Evolutionary conservation across 78 protist species (phyloP).

Genomic region (Dictyostelium firmibasis): DNA sequence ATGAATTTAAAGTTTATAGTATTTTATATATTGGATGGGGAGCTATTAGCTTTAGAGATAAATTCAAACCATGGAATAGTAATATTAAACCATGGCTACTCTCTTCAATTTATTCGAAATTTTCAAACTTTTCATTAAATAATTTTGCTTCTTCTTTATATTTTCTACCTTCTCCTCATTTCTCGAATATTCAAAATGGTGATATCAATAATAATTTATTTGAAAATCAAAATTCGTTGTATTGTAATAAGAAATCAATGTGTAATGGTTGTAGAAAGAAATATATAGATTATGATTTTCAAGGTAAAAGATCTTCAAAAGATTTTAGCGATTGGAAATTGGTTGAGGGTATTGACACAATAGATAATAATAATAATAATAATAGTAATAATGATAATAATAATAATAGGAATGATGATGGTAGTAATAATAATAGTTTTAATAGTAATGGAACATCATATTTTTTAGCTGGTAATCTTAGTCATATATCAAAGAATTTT

Average conservation of each 20-base stretch:
- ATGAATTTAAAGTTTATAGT: slow-evolving; percentile 29
- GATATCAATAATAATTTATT: neutral
- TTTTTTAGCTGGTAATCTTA: slow-evolving; percentile 39
- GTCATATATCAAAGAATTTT: slow-evolving; percentile 29
- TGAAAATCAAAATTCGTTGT: neutral
- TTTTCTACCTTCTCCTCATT: slow-evolving; percentile 31
- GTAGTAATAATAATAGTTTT: neutral
- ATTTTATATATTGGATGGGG: slow-evolving; percentile 66
- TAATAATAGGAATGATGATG: neutral
- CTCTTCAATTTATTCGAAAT: slow-evolving; percentile 30
- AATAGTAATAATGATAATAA: neutral
- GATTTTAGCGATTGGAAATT: slow-evolving; percentile 52
- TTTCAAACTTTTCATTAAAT: neutral
- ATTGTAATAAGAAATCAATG: neutral
- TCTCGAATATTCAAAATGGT: neutral
- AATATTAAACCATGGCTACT: slow-evolving; percentile 15
- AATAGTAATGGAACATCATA: slow-evolving; percentile 24
- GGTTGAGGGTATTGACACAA: slow-evolving; percentile 1
- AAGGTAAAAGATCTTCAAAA: slow-evolving; percentile 17
- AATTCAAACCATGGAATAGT: slow-evolving; percentile 35
- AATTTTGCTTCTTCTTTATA: slow-evolving; percentile 36
- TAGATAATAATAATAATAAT: neutral
- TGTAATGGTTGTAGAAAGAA: slow-evolving; percentile 16
- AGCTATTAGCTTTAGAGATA: slow-evolving; percentile 39
- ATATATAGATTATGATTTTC: neutral